Evolutionary conservation across 2,329 filamentous ascomycete species (phyloP), one percentile per base, ranked within the genome.

Genomic region (Ceratocystis harringtonii): DNA sequence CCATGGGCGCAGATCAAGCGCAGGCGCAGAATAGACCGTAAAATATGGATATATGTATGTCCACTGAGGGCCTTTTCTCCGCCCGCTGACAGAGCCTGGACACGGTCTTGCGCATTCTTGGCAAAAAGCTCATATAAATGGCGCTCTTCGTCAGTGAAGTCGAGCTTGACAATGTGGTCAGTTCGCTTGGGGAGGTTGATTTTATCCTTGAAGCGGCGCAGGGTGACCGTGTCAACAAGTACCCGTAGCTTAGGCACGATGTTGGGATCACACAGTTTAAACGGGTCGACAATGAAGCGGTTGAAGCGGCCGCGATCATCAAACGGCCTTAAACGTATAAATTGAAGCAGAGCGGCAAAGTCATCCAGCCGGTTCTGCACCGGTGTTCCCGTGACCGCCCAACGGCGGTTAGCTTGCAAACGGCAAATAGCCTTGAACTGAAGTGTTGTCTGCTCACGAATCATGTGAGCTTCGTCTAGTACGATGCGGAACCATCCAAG

Each of bases 301-400:
- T 84, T 81, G 73, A 96, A 99, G 62, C 84, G 85, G 64, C 79
- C 78, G 64, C 84, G 83, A 61, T 92, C 87, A 68, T 95, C 85
- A 71, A 97, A 97, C 0, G 92, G 92, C 70, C 85, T 85, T 15
- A 97, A 78, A 15, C 88, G 85, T 52, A 97, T 78, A 72, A 97
- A 97, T 41, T 87, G 89, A 67, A 96, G 85, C 2, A 97, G 78
- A 1, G 92, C 89, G 15, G 90, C 89, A 25, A 97, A 80, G 73
- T 99, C 94, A 69, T 95, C 91, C 1, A 97, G 80, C 3, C 89
- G 86, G 72, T 99, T 99, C 75, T 97, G 92, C 7, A 97, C 89
- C 0, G 92, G 94, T 0, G 94, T 97, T 65, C 92, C 94, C 0
- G 94, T 97, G n/a, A 97, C 90, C 2, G 92, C 92, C 94, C 94